A percentile compares a stretch with the other conserved stretches of the same genome.
These are phyloP conservation scores for Toxoplasma gondii DNA, from an alignment of 169 alveolate genomes.

Conservation along the genomic window DNA sequence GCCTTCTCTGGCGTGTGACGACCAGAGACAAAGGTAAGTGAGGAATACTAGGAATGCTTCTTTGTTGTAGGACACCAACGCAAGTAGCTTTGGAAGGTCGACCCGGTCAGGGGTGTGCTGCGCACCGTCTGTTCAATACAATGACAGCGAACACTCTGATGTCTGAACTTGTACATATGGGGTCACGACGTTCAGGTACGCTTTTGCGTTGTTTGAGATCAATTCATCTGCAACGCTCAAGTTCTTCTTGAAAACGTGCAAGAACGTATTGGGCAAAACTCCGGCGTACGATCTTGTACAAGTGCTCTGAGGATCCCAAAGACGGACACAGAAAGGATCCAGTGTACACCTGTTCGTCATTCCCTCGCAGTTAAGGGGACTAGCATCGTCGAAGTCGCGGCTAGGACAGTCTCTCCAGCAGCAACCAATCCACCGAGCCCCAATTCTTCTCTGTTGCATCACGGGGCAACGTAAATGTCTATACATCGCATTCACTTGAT, in stretches of 20 bases:
- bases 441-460: background rate
- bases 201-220: constrained; percentile 23
- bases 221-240: constrained; percentile 11
- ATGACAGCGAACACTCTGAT: background rate
- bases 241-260: constrained; percentile 36
- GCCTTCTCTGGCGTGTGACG: constrained; percentile 27
- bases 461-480: background rate
- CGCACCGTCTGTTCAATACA: too few relatives aligned
- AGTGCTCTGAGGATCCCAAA: background rate
- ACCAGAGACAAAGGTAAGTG: constrained; percentile 27
- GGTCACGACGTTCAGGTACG: constrained; percentile 15
- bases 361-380: background rate
- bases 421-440: background rate
- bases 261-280: background rate
- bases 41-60: background rate
- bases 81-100: background rate
- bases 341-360: background rate
- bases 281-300: constrained; percentile 42
- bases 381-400: background rate
- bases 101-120: background rate
- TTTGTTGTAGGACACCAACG: background rate
- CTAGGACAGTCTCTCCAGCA: background rate
- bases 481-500: background rate
- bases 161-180: background rate
- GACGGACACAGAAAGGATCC: background rate